Base-by-base conservation (phyloP, 495 filamentous ascomycete species). In the Glonium stellatum region DNA sequence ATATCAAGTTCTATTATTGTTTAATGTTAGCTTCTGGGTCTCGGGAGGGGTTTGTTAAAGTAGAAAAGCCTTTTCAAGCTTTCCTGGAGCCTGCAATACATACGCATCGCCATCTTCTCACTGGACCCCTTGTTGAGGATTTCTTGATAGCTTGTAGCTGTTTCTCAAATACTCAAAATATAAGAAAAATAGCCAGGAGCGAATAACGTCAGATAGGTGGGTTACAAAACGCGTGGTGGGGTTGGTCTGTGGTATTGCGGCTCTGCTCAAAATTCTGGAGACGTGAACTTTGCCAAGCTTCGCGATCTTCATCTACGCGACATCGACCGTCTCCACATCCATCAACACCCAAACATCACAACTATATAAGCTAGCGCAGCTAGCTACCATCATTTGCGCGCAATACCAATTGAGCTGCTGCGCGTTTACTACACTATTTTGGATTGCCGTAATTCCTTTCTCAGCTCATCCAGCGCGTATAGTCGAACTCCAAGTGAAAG, bases 61-160 rank as follows among this genome's bases (percentile, higher is more conserved):
- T 72, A 22, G 18, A 54, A 42, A 47, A 42, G 47, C 23, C 22
- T 34, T 55, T 59, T 49, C 42, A 48, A 60, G 63, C 63, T 62
- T 11, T 59, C 25, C 46, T 58, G 65, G 23, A 61, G 65, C 61
- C 64, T 63, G 61, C 42, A 51, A 35, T 22, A 79, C 77, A 69
- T 78, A 86, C 83, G 79, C 83, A 86, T 86, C 65, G 83, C 82
- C 82, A 84, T 84, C 41, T 77, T 82, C 72, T 11, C 52, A 31
- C 46, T n/a, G 13, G 12, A 46, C 63, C 47, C 53, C 34, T 58
- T 35, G n/a, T 48, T 77, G 55, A 46, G 72, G 66, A 66, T 67
- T 65, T 65, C 70, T 64, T 73, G 70, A 73, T 69, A 69, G 58
- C 31, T 25, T 0, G 3, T 23, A 27, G 48, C 13, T 25, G 13